phyloP scores from a whole-genome alignment of 768 basidiomycete species.

The Amanita molliuscula region DNA sequence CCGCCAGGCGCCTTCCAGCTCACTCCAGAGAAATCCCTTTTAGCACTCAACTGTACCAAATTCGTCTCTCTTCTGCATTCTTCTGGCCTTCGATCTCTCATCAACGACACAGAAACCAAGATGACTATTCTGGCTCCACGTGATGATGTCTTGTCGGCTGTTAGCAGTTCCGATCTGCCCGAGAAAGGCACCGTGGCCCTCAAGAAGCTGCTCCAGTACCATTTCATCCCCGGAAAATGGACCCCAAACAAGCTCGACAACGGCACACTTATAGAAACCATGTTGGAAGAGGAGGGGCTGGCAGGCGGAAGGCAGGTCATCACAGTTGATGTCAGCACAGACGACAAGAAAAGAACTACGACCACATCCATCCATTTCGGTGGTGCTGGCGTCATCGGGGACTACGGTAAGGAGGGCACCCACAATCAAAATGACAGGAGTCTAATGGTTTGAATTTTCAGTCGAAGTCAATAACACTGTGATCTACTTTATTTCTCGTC shows the following conservation, averaged over 20 bases:
- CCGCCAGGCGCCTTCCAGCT: constrained; percentile 66
- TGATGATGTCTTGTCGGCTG: constrained; percentile 71
- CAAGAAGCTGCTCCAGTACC: constrained; percentile 70
- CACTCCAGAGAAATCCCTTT: constrained; percentile 92
- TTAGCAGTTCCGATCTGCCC: constrained; percentile 46
- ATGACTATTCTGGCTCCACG: constrained; percentile 89
- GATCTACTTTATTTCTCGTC: constrained; percentile 83
- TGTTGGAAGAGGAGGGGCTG: constrained; percentile 61
- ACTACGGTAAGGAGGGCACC: constrained; percentile 45
- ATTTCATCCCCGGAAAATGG: constrained; percentile 84
- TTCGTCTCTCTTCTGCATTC: constrained; percentile 87
- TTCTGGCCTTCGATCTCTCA: constrained; percentile 57
- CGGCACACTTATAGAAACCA: constrained; percentile 72
- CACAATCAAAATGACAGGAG: neutral
- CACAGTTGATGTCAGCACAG: constrained; percentile 46
- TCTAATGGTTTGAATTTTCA: constrained; percentile 20
- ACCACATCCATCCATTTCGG: constrained; percentile 66
- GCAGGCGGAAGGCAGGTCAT: constrained; percentile 64
- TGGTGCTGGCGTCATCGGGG: constrained; percentile 70
- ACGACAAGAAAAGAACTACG: constrained; percentile 34
- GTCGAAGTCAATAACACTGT: constrained; percentile 69
- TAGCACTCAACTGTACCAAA: constrained; percentile 82
- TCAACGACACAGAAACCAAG: constrained; percentile 57
- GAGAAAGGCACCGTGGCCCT: constrained; percentile 58
- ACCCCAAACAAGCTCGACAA: constrained; percentile 57